phyloP scores from a whole-genome alignment of 1,139 yeast species.

The Pneumocystis sp. region DNA sequence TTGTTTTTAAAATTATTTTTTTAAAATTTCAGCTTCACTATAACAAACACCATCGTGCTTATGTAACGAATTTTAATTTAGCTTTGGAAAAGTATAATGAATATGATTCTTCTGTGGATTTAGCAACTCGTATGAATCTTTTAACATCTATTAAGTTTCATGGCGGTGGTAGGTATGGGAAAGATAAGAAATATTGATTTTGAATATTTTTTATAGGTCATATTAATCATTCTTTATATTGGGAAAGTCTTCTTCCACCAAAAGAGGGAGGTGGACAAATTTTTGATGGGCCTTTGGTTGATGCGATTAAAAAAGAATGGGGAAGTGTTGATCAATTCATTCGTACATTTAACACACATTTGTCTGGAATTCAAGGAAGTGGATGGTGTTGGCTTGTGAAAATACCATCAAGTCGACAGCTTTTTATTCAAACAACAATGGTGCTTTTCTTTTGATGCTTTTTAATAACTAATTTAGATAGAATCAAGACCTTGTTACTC shows the following conservation, averaged over 20 bases:
- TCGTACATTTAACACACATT: slow-evolving; percentile 47
- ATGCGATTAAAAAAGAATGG: slow-evolving; percentile 50
- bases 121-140: slow-evolving; percentile 50
- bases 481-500: slow-evolving; percentile 82
- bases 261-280: slow-evolving; percentile 76
- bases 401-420: slow-evolving; percentile 64
- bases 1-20: not conserved
- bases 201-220: slow-evolving; percentile 22
- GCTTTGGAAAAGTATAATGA: slow-evolving; percentile 67
- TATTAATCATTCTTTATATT: slow-evolving; percentile 72
- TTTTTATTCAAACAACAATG: slow-evolving; percentile 72
- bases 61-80: slow-evolving; percentile 74
- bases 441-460: slow-evolving; percentile 2
- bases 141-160: slow-evolving; percentile 79
- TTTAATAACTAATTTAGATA: not conserved
- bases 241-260: slow-evolving; percentile 81
- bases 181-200: not conserved
- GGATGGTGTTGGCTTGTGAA: slow-evolving; percentile 96
- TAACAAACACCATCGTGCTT: slow-evolving; percentile 88
- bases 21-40: slow-evolving; percentile 46
- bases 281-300: slow-evolving; percentile 46
- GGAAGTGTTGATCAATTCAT: slow-evolving; percentile 69
- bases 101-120: slow-evolving; percentile 52
- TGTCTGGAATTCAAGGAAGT: slow-evolving; percentile 91
- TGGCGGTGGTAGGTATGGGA: slow-evolving; percentile 55